Conservation (phyloP, 1,284 basidiomycete genomes). For the Rhodofomes roseus region DNA sequence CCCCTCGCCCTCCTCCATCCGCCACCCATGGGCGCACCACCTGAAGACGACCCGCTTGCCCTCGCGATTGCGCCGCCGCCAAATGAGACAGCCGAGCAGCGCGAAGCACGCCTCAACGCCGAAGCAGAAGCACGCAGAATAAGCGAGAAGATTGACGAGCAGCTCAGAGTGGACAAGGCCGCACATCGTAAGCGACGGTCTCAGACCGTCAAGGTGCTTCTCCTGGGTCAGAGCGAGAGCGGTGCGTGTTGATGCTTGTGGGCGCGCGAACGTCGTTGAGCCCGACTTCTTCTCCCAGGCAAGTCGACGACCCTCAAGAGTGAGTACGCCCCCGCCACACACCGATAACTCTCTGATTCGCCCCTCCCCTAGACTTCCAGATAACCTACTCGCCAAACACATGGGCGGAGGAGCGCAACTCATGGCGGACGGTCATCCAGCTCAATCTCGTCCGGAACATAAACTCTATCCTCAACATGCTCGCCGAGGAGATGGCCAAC, state of each 20-base stretch:
- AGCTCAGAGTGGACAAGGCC: constrained; percentile 46
- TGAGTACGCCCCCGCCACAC: constrained; percentile 19
- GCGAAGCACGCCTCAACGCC: constrained; percentile 35
- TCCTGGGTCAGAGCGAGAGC: constrained; percentile 72
- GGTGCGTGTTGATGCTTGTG: constrained; percentile 36
- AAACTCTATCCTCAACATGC: constrained; percentile 51
- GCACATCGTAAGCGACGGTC: constrained; percentile 44
- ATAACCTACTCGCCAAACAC: constrained; percentile 61
- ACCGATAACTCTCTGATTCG: background rate
- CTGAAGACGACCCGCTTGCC: constrained; percentile 48
- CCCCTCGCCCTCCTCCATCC: background rate
- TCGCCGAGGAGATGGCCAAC: constrained; percentile 51
- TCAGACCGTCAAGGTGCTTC: constrained; percentile 49
- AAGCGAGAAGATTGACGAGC: constrained; percentile 63
- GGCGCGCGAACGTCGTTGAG: constrained; percentile 21
- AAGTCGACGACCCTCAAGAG: constrained; percentile 53
- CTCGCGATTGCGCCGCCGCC: constrained; percentile 47
- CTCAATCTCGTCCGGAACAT: constrained; percentile 73
- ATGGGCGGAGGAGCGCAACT: constrained; percentile 63
- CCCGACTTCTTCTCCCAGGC: constrained; percentile 35
- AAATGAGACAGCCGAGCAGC: constrained; percentile 43
- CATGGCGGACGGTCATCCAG: constrained; percentile 74
- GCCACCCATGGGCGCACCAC: constrained; percentile 23
- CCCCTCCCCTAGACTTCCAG: constrained; percentile 54
- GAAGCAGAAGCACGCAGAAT: constrained; percentile 53